Evolutionary conservation across 257 asterid species (phyloP).

Genomic region (Nicotiana paniculata): DNA sequence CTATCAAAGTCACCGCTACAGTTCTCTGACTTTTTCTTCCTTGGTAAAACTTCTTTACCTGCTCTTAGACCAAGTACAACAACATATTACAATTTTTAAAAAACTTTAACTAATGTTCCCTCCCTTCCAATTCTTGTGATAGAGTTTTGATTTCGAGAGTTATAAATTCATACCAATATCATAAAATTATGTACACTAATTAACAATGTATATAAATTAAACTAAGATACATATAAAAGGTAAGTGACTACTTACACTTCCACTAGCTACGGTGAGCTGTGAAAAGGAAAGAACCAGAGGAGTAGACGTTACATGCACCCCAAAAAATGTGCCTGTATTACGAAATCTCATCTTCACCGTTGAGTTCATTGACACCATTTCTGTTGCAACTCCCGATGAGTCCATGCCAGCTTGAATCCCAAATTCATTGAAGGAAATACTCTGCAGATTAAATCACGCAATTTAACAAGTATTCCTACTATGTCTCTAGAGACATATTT

Average conservation of each 20-base stretch:
- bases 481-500: neutral
- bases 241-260: slow-evolving; percentile 39
- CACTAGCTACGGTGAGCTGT: slow-evolving; percentile 54
- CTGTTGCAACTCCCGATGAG: slow-evolving; percentile 66
- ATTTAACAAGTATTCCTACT: neutral
- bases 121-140: too few relatives aligned
- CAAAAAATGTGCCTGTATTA: slow-evolving; percentile 78
- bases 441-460: slow-evolving; percentile 37
- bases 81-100: neutral
- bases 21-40: slow-evolving; percentile 61
- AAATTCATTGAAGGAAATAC: slow-evolving; percentile 57
- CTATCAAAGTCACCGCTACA: slow-evolving; percentile 38
- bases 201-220: too few relatives aligned
- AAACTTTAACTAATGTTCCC: neutral
- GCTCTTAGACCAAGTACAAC: neutral
- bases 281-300: slow-evolving; percentile 64
- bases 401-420: slow-evolving; percentile 76
- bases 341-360: slow-evolving; percentile 52
- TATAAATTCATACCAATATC: too few relatives aligned
- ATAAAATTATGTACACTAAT: too few relatives aligned
- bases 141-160: too few relatives aligned
- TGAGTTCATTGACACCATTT: slow-evolving; percentile 70
- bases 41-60: slow-evolving; percentile 69
- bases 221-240: neutral
- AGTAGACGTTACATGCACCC: slow-evolving; percentile 72